phyloP scores from a whole-genome alignment of 768 basidiomycete genomes.

The Asterophora lycoperdoides region DNA sequence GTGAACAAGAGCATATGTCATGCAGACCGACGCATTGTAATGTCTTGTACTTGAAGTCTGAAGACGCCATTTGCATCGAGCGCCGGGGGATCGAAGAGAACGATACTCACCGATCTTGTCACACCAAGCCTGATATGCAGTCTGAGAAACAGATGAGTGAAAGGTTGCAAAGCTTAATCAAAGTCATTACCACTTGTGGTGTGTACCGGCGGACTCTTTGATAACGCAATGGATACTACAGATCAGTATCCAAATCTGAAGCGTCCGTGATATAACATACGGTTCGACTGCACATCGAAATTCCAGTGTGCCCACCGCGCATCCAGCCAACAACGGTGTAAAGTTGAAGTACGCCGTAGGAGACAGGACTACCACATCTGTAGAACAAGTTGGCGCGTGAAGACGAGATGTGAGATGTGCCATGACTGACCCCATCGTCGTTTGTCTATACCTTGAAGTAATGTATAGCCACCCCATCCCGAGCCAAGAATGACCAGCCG shows the following conservation, averaged over 20 bases:
- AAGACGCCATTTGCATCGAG: background rate
- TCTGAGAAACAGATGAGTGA: conserved; percentile 29
- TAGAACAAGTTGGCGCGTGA: background rate
- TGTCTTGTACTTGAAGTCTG: conserved; percentile 10
- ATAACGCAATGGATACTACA: background rate
- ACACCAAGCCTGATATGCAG: conserved; percentile 71
- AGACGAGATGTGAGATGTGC: background rate
- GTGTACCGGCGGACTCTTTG: conserved; percentile 14
- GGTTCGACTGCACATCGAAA: conserved; percentile 79
- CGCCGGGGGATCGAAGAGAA: background rate
- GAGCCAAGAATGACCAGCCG: conserved; percentile 68
- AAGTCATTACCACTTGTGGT: conserved; percentile 10
- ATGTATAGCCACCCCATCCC: conserved; percentile 76
- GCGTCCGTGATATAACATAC: conserved; percentile 36
- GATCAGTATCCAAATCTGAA: background rate
- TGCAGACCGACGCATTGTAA: conserved; percentile 6
- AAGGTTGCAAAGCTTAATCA: background rate
- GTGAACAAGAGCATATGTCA: background rate
- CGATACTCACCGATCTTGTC: conserved; percentile 52
- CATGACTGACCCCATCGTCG: conserved; percentile 57
- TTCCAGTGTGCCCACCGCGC: conserved; percentile 81
- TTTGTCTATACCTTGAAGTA: conserved; percentile 64
- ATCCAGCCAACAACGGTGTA: conserved; percentile 61
- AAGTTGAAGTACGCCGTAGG: conserved; percentile 69
- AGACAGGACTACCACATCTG: conserved; percentile 65